Evolutionary conservation across 352 stramenopile species (phyloP).

Genomic region (Pythium myriotylum): DNA sequence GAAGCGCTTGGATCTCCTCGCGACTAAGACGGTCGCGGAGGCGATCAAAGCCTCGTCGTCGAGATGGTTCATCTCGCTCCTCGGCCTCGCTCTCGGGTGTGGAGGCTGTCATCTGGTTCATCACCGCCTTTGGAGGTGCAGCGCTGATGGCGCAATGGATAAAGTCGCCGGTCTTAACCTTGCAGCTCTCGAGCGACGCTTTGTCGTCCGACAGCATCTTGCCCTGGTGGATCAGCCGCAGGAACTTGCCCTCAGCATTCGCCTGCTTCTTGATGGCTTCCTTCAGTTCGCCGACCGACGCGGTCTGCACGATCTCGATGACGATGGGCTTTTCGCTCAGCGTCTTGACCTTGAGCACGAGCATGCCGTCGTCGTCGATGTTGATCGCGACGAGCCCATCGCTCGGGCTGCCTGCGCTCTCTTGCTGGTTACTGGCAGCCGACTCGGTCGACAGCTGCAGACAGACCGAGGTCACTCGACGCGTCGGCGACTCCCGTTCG

Average conservation of each 20-base stretch:
- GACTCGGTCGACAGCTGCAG: slow-evolving; percentile 34
- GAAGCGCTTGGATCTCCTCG: slow-evolving; percentile 84
- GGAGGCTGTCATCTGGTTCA: slow-evolving; percentile 64
- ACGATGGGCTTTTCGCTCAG: slow-evolving; percentile 84
- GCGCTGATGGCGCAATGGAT: slow-evolving; percentile 87
- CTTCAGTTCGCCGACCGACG: slow-evolving; percentile 72
- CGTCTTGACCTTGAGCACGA: slow-evolving; percentile 85
- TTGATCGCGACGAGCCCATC: slow-evolving; percentile 51
- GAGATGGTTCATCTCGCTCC: slow-evolving; percentile 59
- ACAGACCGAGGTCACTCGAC: neutral
- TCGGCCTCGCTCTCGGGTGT: slow-evolving; percentile 47
- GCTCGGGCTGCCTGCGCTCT: slow-evolving; percentile 16
- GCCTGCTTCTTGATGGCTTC: slow-evolving; percentile 75
- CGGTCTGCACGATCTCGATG: slow-evolving; percentile 67
- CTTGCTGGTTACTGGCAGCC: slow-evolving; percentile 9
- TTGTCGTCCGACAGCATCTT: slow-evolving; percentile 89
- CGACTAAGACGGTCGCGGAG: slow-evolving; percentile 81
- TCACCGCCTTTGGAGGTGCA: slow-evolving; percentile 70
- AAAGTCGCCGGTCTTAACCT: slow-evolving; percentile 83
- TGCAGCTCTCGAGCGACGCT: slow-evolving; percentile 69
- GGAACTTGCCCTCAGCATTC: slow-evolving; percentile 81
- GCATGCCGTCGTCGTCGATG: slow-evolving; percentile 53
- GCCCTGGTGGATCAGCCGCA: slow-evolving; percentile 86
- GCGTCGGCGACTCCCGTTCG: neutral
- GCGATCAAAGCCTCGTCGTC: slow-evolving; percentile 73